Base-by-base conservation (phyloP, 169 alveolate genomes). In the Eimeria praecox region DNA sequence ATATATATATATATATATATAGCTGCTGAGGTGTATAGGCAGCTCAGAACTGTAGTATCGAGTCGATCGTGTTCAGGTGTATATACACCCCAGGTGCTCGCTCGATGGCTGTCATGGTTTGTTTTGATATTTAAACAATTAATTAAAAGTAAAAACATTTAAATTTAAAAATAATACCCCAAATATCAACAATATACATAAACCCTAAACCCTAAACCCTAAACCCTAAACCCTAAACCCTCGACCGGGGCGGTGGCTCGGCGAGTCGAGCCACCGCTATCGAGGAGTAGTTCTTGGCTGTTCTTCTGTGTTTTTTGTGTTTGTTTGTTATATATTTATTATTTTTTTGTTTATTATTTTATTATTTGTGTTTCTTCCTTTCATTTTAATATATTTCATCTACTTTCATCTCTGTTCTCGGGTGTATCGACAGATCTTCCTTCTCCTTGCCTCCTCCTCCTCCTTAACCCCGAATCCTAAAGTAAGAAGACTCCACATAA, bases 161-260 rank as follows among this genome's bases (percentile, higher is more conserved):
- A 56, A 56, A 56, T 14, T 56, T 56, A 56, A 56, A 8, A 14
- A 18, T 14, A 56, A 14, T 56, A 14, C 27, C 27, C 27, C 20
- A 56, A 56, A 56, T 5, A 8, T 49, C 5, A 49, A 12, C 56
- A 49, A 12, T 5, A 49, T 8, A 49, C 5, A 12, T 30, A 69
- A 69, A 69, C 80, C 80, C 80, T 69, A 69, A 30, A 69, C 80
- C 80, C 80, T 69, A 69, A 69, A 69, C 80, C 80, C 80, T 69
- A 69, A 69, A 69, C 80, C 80, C 80, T 69, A 30, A 69, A 30
- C 80, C 80, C 80, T 24, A 69, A 69, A 30, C 40, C 80, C 40
- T 3, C 2, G 5, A 0, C 80, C 22, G 46, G 3, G 80, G 22
- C 40, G n/a, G n/a, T n/a, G n/a, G 80, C 80, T 30, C 80, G 80